A percentile compares a stretch with the other conserved stretches of the same genome.
Conservation (phyloP, 345 rosid genomes). For the Citrus maxima region DNA sequence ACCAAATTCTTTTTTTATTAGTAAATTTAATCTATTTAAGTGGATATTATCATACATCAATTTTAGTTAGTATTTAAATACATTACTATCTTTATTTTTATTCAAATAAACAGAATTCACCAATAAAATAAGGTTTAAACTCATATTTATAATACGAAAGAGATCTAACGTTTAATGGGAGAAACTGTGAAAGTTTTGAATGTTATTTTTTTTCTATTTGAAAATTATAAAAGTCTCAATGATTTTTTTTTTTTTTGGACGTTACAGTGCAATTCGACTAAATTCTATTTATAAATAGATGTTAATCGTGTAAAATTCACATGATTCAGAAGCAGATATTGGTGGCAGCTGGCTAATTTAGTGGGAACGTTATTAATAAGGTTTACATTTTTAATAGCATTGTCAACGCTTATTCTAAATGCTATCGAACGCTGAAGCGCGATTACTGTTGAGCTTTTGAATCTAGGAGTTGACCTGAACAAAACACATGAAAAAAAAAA, state of each 20-base stretch:
- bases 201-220: no score
- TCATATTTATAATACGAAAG: rapidly evolving
- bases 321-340: background rate
- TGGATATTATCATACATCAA: background rate
- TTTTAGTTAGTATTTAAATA: no score
- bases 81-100: background rate
- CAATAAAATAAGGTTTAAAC: no score
- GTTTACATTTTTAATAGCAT: background rate
- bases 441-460: background rate
- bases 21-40: no score
- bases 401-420: background rate
- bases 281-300: no score
- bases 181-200: no score
- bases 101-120: background rate
- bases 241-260: no score
- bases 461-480: background rate
- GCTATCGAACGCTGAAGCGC: background rate
- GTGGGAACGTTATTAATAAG: background rate
- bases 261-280: no score
- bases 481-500: background rate
- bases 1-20: no score
- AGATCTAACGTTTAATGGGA: no score
- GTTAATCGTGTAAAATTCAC: background rate
- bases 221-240: no score
- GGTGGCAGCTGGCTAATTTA: background rate